Base-by-base conservation (phyloP, 2,329 filamentous ascomycete genomes). In the Cyphellophora europaea region DNA sequence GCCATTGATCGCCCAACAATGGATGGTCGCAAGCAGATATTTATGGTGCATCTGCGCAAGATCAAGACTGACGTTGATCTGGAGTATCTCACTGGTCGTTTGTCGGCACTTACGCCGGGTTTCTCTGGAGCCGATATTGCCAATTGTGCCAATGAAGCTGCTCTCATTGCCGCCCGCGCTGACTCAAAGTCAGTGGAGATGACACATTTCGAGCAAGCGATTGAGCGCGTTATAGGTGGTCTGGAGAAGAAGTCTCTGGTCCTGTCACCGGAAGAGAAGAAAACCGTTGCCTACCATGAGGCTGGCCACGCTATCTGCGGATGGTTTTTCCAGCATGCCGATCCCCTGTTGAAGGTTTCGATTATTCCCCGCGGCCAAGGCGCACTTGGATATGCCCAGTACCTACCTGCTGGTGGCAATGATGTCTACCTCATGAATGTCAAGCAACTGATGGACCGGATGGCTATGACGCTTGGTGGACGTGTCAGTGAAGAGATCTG, bases 81-180 rank as follows among this genome's bases (percentile, higher is more conserved):
- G 43, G 86, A 94, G 27, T 81, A 86, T 54, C 68, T 98, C 30
- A 81, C 85, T 48, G 91, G 91, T 41, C 80, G 91, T 51, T 74
- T 98, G 31, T 79, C 91, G 36, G 89, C 91, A 29, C 68, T 98
- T 48, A 98, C 91, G 3, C 91, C 91, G 36, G 91, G 91, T 19
- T 98, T 98, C 62, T 89, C 89, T 37, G 91, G 91, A 62, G 91
- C 91, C 31, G 91, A 98, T 58, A 98, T 98, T 61, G 87, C 91
- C 55, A 98, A 98, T 61, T 93, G 88, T 56, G 87, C 94, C 50
- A 98, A 98, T 55, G 91, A 98, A 67, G 91, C 91, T 47, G 91
- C 91, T 37, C 68, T 98, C 30, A 89, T 96, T 56, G 91, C 89
- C 57, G 91, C 91, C 42, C 79, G 91, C 56, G 71, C 72, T 48